Conservation (phyloP, 208 protist genomes). For the Trypanosoma mega region DNA sequence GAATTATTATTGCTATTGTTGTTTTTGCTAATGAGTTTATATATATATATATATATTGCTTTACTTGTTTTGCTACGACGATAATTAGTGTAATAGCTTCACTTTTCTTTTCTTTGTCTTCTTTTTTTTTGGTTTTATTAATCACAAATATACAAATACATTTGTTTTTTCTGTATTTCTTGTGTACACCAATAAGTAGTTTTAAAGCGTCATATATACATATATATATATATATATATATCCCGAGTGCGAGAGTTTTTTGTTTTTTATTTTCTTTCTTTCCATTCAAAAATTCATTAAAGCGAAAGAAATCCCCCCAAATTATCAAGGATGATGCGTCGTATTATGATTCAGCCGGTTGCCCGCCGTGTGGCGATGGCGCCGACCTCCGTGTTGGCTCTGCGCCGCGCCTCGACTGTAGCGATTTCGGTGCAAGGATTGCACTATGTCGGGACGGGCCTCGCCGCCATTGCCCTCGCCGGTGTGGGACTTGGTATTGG, state of each 20-base stretch:
- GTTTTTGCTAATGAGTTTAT: no score
- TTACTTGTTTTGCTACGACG: no score
- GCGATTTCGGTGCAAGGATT: conserved; percentile 90
- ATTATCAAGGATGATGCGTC: conserved; percentile 78
- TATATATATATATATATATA: conserved; percentile 2
- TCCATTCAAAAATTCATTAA: conserved; percentile 37
- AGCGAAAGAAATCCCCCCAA: conserved; percentile 21
- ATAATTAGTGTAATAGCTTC: no score
- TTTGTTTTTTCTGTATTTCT: conserved; percentile 1
- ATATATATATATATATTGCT: no score
- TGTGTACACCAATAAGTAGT: conserved; percentile 3
- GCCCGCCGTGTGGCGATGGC: conserved; percentile 45
- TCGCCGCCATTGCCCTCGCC: conserved; percentile 88
- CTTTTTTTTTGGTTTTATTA: neutral
- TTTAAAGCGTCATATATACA: neutral
- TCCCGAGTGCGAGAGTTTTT: neutral
- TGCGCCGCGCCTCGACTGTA: conserved; percentile 78
- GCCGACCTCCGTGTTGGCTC: conserved; percentile 24
- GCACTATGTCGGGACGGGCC: conserved; percentile 90
- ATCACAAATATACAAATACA: neutral
- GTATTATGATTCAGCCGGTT: conserved; percentile 58
- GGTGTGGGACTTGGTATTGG: conserved; percentile 91
- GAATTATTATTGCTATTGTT: no score
- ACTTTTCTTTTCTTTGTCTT: no score
- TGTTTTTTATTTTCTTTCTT: conserved; percentile 7